Base-by-base conservation (phyloP, 164 flowering plant genomes). In the Buxus sempervirens region DNA sequence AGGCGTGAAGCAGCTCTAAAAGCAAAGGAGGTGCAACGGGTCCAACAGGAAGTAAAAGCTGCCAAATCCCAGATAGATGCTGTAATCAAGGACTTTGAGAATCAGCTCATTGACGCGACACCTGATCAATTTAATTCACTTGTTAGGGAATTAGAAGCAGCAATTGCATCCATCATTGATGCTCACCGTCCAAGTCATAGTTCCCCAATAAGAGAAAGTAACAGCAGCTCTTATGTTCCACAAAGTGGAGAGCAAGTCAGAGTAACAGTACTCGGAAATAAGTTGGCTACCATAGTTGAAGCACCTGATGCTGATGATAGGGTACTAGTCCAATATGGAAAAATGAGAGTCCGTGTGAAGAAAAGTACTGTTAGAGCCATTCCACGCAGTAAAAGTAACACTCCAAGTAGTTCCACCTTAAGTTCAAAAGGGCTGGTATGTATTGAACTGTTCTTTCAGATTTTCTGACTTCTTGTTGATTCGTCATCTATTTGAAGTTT, bases 221-320 rank as follows among this genome's bases (percentile, higher is more conserved):
- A 67, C 60, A 61, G n/a, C 23, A 67, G 42, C 72, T 72, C 79
- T 6, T 80, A 84, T 60, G 65, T 72, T 28, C 96, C 92, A 4
- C 81, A 88, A 76, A 19, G 74, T 60, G 97, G 98, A 38, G 96
- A 94, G 48, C 83, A 82, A 67, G 91, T 94, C 66, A 77, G 49
- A 76, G 82, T 91, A 16, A 82, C 70, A 67, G 83, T 85, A 61
- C 78, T 90, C 57, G 90, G 97, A 68, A 69, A 77, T 70, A 91
- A 90, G 82, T 57, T 86, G 68, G 95, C 90, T 55, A 87, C 93
- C 55, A 83, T 91, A 51, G 82, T 88, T 71, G 96, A 91, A 84
- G 78, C 81, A 57, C 79, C 89, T 55, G 87, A 70, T 15, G 85
- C 85, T 65, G 91, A 87, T 78, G 88, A 72, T 24, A 83, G 81